phyloP scores from a whole-genome alignment of 495 filamentous ascomycete species.

The Xylaria cubensis region DNA sequence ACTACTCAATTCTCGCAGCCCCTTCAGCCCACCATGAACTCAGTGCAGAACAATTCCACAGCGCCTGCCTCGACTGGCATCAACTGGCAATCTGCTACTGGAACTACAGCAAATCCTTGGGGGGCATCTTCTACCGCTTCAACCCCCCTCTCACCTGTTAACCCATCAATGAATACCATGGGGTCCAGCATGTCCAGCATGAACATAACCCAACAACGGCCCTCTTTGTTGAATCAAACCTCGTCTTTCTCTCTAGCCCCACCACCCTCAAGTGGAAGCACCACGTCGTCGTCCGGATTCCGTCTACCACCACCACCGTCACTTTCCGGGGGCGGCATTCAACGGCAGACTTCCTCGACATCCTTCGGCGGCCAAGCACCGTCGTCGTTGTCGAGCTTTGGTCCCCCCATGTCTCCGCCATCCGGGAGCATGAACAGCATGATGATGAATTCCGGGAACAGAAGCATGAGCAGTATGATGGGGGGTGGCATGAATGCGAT shows the following conservation, averaged over 20 bases:
- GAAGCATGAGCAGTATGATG: conserved; percentile 40
- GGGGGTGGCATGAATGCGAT: conserved; percentile 30
- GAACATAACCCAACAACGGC: conserved; percentile 45
- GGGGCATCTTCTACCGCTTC: conserved; percentile 42
- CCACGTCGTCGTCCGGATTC: conserved; percentile 41
- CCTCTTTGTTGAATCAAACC: conserved; percentile 32
- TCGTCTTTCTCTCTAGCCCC: conserved; percentile 58
- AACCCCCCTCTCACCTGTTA: conserved; percentile 29
- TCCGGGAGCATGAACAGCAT: conserved; percentile 35
- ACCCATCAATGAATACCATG: conserved; percentile 33
- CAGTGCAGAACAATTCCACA: conserved; percentile 19
- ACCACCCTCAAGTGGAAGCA: conserved; percentile 46
- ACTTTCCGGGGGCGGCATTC: conserved; percentile 40
- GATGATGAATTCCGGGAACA: conserved; percentile 37
- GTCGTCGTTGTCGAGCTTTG: conserved; percentile 24
- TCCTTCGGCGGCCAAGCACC: conserved; percentile 30
- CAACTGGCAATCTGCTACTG: conserved; percentile 45
- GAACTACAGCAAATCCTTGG: conserved; percentile 44
- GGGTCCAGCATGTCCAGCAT: conserved; percentile 38
- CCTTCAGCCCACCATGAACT: conserved; percentile 44
- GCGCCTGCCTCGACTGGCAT: conserved; percentile 31
- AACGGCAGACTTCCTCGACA: conserved; percentile 28
- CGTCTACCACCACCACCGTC: conserved; percentile 49
- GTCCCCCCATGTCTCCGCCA: conserved; percentile 28
- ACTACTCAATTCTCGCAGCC: conserved; percentile 62